A percentile compares a stretch with the other conserved stretches of the same genome.
phyloP scores from a whole-genome alignment of 768 basidiomycete species.

The Suillus paluster region DNA sequence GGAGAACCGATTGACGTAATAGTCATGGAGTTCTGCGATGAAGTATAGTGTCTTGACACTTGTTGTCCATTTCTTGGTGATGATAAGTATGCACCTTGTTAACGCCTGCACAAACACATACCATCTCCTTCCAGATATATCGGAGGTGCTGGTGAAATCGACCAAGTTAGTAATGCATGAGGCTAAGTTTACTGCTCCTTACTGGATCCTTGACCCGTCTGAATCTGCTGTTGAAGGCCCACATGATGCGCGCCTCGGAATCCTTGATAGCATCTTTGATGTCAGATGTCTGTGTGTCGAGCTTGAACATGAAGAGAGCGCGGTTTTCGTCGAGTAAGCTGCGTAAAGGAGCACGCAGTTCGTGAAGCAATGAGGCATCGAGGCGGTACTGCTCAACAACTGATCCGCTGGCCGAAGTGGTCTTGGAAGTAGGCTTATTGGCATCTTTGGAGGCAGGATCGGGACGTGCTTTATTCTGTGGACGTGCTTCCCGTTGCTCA shows the following conservation, averaged over 20 bases:
- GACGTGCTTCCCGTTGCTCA: not conserved
- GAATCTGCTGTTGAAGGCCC: not conserved
- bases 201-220: not conserved
- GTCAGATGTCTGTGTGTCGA: not conserved
- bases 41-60: slow-evolving; percentile 57
- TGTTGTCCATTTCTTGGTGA: slow-evolving; percentile 50
- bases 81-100: not conserved
- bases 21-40: slow-evolving; percentile 46
- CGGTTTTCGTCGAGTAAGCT: not conserved
- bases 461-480: not conserved
- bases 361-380: not conserved
- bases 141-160: slow-evolving; percentile 47
- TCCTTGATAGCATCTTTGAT: not conserved
- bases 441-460: not conserved
- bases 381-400: not conserved
- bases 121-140: slow-evolving; percentile 58
- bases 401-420: not conserved
- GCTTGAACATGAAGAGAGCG: not conserved
- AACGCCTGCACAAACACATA: slow-evolving; percentile 21
- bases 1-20: slow-evolving; percentile 30
- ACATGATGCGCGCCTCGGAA: not conserved
- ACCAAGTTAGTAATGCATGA: not conserved
- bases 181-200: not conserved
- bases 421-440: not conserved
- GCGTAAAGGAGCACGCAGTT: not conserved